These are phyloP conservation scores for Leishmania tropica DNA, from an alignment of 208 protist genomes.

Conservation along the genomic window DNA sequence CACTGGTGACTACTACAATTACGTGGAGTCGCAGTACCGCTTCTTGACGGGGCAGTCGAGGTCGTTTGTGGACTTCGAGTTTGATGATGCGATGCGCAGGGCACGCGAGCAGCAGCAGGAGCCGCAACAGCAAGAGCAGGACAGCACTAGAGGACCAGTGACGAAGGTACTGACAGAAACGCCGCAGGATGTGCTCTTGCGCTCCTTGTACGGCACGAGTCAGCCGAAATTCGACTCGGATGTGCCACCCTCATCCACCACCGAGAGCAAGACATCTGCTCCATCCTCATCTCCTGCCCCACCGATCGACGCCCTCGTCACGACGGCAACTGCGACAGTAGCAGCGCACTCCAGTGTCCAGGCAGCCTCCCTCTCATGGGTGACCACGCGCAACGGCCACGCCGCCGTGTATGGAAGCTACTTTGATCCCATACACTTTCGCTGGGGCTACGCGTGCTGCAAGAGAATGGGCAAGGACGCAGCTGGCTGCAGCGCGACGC, in stretches of 20 bases:
- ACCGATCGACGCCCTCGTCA: not conserved
- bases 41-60: conserved; percentile 78
- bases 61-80: conserved; percentile 86
- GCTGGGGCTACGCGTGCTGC: conserved; percentile 88
- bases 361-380: conserved; percentile 20
- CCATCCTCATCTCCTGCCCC: conserved; percentile 2
- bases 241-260: not conserved
- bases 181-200: conserved; percentile 50
- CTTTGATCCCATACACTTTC: conserved; percentile 56
- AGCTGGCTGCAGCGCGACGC: conserved; percentile 24
- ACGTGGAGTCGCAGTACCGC: conserved; percentile 80
- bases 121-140: conserved; percentile 1
- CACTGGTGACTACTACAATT: conserved; percentile 75
- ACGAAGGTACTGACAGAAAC: conserved; percentile 15
- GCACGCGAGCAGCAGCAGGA: conserved; percentile 14
- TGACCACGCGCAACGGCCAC: conserved; percentile 55
- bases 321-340: not conserved
- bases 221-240: not conserved
- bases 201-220: conserved; percentile 56
- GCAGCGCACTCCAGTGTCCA: conserved; percentile 6
- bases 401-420: conserved; percentile 72
- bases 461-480: conserved; percentile 51
- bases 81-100: conserved; percentile 56
- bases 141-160: not conserved
- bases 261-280: not conserved